Percentiles rank a stretch among this genome's conserved stretches.
phyloP scores from a whole-genome alignment of 352 stramenopile genomes.

The Phytophthora chlamydospora region DNA sequence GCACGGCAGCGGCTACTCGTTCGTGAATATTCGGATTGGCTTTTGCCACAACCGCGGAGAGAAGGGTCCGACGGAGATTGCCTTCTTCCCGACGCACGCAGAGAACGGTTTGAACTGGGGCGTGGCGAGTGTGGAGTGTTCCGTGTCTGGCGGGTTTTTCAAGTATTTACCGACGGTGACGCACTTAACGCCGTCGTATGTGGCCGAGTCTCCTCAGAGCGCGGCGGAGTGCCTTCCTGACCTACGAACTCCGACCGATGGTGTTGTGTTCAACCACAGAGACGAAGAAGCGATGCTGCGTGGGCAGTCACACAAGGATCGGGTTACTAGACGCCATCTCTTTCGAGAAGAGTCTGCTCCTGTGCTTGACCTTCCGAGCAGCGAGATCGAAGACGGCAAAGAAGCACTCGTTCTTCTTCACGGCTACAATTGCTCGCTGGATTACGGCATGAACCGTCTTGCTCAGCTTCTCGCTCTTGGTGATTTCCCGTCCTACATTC shows the following conservation, averaged over 20 bases:
- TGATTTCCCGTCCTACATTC: constrained; percentile 69
- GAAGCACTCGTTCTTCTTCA: constrained; percentile 73
- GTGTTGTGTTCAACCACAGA: constrained; percentile 55
- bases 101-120: constrained; percentile 63
- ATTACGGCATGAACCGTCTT: constrained; percentile 67
- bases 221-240: constrained; percentile 46
- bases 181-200: constrained; percentile 55
- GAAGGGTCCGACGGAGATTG: constrained; percentile 40
- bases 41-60: constrained; percentile 67
- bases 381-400: constrained; percentile 35
- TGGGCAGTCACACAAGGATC: constrained; percentile 9
- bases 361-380: constrained; percentile 28
- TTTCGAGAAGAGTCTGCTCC: constrained; percentile 43
- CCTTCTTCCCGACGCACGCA: constrained; percentile 59
- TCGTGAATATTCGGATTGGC: constrained; percentile 73
- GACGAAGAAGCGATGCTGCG: constrained; percentile 26
- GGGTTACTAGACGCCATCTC: constrained; percentile 31
- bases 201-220: constrained; percentile 37
- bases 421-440: constrained; percentile 73
- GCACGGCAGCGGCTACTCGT: constrained; percentile 75
- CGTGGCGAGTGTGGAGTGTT: constrained; percentile 82
- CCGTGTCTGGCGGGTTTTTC: constrained; percentile 77
- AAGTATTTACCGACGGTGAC: constrained; percentile 63
- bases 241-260: constrained; percentile 54
- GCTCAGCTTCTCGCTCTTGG: constrained; percentile 67